Evolutionary conservation across 2,329 filamentous ascomycete genomes (phyloP).

Genomic region (Colletotrichum falcatum): DNA sequence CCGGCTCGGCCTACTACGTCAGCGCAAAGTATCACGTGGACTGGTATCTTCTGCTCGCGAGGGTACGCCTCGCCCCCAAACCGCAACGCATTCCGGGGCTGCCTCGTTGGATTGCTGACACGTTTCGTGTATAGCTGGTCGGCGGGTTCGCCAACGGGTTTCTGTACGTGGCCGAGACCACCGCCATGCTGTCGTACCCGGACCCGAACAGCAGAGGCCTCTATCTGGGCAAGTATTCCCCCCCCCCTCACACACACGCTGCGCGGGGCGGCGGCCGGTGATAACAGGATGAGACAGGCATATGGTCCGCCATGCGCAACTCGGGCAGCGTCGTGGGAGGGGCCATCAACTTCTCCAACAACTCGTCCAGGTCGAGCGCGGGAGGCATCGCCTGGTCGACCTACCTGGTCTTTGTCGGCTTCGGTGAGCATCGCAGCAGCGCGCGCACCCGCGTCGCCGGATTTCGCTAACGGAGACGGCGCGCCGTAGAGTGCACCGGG

Average conservation of each 20-base stretch:
- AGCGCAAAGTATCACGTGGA: constrained; percentile 47
- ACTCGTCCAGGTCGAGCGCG: constrained; percentile 45
- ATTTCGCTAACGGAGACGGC: not conserved
- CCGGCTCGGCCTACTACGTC: constrained; percentile 51
- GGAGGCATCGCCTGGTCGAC: constrained; percentile 47
- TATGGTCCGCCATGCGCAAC: constrained; percentile 45
- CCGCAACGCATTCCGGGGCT: too few species aligned
- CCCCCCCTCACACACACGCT: too few species aligned
- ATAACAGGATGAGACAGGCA: constrained; percentile 12
- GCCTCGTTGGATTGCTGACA: too few species aligned
- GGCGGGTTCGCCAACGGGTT: constrained; percentile 42
- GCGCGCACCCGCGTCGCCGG: not conserved
- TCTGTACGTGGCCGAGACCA: constrained; percentile 47
- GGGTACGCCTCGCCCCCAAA: too few species aligned
- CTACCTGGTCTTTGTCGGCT: constrained; percentile 47
- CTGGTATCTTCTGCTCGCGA: constrained; percentile 49
- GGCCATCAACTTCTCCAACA: constrained; percentile 61
- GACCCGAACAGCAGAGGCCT: constrained; percentile 40
- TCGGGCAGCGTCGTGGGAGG: constrained; percentile 55
- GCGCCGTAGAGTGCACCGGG: constrained; percentile 44
- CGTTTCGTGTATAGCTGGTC: too few species aligned
- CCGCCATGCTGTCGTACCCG: constrained; percentile 45
- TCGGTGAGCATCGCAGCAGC: constrained; percentile 37
- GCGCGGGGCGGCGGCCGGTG: too few species aligned
- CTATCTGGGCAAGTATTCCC: constrained; percentile 29